Evolutionary conservation across 2,329 filamentous ascomycete species (phyloP).

Genomic region (Phyllosticta citrichinensis): DNA sequence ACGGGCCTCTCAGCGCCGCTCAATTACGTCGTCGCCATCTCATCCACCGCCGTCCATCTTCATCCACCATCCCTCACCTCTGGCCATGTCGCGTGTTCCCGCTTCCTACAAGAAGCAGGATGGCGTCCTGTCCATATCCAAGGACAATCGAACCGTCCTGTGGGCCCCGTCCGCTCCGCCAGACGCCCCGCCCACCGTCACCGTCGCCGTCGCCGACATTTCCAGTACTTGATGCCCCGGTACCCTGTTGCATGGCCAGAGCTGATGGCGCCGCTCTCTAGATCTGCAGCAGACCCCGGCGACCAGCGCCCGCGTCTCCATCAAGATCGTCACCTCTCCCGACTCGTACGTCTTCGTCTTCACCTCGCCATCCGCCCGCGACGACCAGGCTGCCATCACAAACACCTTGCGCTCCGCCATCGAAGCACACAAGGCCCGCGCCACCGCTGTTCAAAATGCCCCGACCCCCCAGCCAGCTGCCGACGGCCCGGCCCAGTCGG

Average conservation of each 20-base stretch:
- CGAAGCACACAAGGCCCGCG: slow-evolving; percentile 50
- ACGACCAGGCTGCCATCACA: slow-evolving; percentile 77
- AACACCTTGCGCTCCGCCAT: slow-evolving; percentile 72
- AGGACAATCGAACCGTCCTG: slow-evolving; percentile 62
- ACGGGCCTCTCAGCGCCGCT: not conserved
- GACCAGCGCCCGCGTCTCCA: slow-evolving; percentile 78
- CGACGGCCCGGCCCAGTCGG: slow-evolving; percentile 43
- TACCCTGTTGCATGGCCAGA: not conserved
- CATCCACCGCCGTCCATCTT: not conserved
- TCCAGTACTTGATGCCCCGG: slow-evolving; percentile 51
- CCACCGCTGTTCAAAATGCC: slow-evolving; percentile 27
- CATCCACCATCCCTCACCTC: not conserved
- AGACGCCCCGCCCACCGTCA: slow-evolving; percentile 52
- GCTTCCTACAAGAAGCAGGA: slow-evolving; percentile 88
- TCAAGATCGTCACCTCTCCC: slow-evolving; percentile 69
- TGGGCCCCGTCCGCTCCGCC: slow-evolving; percentile 73
- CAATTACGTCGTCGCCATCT: not conserved
- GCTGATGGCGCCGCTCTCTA: slow-evolving; percentile 25
- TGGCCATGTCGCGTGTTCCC: slow-evolving; percentile 27
- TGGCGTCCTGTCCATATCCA: slow-evolving; percentile 66
- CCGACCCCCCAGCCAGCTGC: slow-evolving; percentile 20
- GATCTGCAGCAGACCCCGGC: slow-evolving; percentile 94
- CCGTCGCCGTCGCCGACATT: slow-evolving; percentile 64
- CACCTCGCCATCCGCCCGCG: slow-evolving; percentile 67
- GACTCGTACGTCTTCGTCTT: slow-evolving; percentile 81